These are phyloP conservation scores for Lecanosticta acicola DNA, from an alignment of 2,329 filamentous ascomycete species.

Conservation along the genomic window DNA sequence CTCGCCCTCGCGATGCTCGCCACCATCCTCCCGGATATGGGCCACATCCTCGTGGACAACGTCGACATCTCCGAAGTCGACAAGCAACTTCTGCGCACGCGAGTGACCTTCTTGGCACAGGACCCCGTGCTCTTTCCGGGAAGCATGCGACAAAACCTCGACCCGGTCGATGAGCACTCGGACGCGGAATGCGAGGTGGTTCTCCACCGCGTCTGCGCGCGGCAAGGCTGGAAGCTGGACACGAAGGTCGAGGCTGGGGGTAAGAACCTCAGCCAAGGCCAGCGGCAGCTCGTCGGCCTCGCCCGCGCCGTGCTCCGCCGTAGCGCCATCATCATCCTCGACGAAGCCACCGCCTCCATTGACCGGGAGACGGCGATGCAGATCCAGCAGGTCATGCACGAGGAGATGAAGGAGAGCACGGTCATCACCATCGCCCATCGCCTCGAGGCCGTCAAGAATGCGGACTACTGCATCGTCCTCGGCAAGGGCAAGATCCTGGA, in stretches of 20 bases:
- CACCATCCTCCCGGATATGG: conserved; percentile 50
- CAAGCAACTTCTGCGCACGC: conserved; percentile 54
- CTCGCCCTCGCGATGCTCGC: conserved; percentile 58
- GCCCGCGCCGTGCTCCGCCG: conserved; percentile 57
- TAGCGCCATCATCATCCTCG: conserved; percentile 59
- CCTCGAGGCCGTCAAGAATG: conserved; percentile 56
- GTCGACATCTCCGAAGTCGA: conserved; percentile 56
- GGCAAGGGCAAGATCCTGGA: conserved; percentile 47
- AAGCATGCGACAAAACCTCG: conserved; percentile 56
- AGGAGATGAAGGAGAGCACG: conserved; percentile 54
- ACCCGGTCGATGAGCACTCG: conserved; percentile 53
- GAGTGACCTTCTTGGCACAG: conserved; percentile 63
- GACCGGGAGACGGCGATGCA: conserved; percentile 56
- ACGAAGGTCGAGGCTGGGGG: conserved; percentile 57
- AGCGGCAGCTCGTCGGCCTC: conserved; percentile 60
- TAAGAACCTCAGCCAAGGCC: conserved; percentile 58
- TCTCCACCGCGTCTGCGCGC: conserved; percentile 49
- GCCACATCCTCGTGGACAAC: conserved; percentile 55
- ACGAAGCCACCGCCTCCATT: conserved; percentile 62
- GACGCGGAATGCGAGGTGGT: conserved; percentile 51
- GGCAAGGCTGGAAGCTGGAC: conserved; percentile 52
- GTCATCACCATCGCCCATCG: conserved; percentile 63
- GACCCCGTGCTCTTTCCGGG: conserved; percentile 62
- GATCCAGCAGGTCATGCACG: conserved; percentile 51
- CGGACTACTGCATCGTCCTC: conserved; percentile 51